Evolutionary conservation across 352 stramenopile species (phyloP).

Genomic region (Phytophthora fragariaefolia): DNA sequence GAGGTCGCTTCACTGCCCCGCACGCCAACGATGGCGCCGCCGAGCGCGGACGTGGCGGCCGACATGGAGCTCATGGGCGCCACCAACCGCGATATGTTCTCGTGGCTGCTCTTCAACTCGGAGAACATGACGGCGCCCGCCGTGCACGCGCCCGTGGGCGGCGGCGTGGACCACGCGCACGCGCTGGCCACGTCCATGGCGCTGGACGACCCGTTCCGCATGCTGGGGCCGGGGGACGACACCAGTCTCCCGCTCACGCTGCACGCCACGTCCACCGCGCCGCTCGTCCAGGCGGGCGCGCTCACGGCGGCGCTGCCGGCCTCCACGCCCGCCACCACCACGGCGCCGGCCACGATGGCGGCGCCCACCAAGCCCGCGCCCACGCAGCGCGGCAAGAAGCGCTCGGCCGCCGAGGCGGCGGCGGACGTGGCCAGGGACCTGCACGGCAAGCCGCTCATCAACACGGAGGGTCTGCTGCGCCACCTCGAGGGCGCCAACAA

Average conservation of each 20-base stretch:
- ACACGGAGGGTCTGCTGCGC: conserved; percentile 67
- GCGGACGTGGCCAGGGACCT: conserved; percentile 44
- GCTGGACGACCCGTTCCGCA: conserved; percentile 73
- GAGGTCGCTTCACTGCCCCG: conserved; percentile 30
- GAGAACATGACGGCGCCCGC: conserved; percentile 75
- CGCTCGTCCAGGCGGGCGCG: conserved; percentile 35
- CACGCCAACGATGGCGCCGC: conserved; percentile 28
- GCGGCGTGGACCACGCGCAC: conserved; percentile 21
- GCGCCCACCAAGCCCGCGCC: conserved; percentile 34
- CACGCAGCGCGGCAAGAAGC: conserved; percentile 64
- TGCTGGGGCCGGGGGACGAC: conserved; percentile 55
- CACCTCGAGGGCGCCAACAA: conserved; percentile 81
- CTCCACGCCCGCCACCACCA: conserved; percentile 25
- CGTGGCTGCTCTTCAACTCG: conserved; percentile 87
- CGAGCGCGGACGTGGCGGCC: conserved; percentile 40
- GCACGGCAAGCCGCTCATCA: conserved; percentile 48
- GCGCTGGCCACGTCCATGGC: conserved; percentile 39
- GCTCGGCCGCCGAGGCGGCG: conserved; percentile 43
- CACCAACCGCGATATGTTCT: conserved; percentile 87
- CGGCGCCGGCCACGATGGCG: conserved; percentile 17
- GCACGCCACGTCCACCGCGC: conserved; percentile 27
- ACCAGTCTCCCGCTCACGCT: conserved; percentile 47
- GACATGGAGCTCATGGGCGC: conserved; percentile 75
- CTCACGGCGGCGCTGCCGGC: conserved; percentile 33
- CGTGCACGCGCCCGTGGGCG: conserved; percentile 13